These are phyloP conservation scores for Viola pubescens DNA, from an alignment of 441 rosid species.

Conservation along the genomic window DNA sequence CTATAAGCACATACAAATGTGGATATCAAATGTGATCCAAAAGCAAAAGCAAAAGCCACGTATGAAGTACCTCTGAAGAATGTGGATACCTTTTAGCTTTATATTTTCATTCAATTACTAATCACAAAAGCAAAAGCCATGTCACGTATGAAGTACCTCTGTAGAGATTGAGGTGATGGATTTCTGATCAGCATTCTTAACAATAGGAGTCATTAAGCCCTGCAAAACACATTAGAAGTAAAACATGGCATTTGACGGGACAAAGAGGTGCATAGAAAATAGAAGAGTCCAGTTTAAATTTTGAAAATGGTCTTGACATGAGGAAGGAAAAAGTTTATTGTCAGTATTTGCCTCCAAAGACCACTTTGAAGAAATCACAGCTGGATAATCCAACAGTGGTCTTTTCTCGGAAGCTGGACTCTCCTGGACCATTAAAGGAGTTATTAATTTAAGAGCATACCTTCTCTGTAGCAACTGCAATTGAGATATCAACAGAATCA, in stretches of 20 bases:
- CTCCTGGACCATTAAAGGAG: slow-evolving; percentile 9
- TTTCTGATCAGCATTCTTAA: slow-evolving; percentile 90
- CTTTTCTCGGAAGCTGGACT: slow-evolving; percentile 10
- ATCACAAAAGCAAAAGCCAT: slow-evolving; percentile 1
- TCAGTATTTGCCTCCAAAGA: neutral
- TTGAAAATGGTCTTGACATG: neutral
- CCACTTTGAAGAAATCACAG: neutral
- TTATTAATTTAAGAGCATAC: slow-evolving; percentile 28
- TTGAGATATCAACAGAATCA: slow-evolving; percentile 77
- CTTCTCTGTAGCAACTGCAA: slow-evolving; percentile 99
- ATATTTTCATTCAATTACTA: no score
- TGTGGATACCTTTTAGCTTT: no score
- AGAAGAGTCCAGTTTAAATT: neutral
- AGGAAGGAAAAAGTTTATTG: neutral
- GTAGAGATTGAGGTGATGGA: slow-evolving; percentile 73
- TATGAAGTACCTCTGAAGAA: slow-evolving; percentile 60
- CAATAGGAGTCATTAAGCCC: slow-evolving; percentile 97
- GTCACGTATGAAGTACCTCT: slow-evolving; percentile 45
- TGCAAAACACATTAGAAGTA: slow-evolving; percentile 32
- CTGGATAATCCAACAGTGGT: neutral
- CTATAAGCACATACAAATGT: slow-evolving; percentile 5
- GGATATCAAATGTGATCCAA: neutral
- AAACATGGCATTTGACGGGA: neutral
- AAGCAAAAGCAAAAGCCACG: neutral
- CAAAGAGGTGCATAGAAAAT: neutral